phyloP scores from a whole-genome alignment of 306 rosid species.

The Quercus ilex region DNA sequence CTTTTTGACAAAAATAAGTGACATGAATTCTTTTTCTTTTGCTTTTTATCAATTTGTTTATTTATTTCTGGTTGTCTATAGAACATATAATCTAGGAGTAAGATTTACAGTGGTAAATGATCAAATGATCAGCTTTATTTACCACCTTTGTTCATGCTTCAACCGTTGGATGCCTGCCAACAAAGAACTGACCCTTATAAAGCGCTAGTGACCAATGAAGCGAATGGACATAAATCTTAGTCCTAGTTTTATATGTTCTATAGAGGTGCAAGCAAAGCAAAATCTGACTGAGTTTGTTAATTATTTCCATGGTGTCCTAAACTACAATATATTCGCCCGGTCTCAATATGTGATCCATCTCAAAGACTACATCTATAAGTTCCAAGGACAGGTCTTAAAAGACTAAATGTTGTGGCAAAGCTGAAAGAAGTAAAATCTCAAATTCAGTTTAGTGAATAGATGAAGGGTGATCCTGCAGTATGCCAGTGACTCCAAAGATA shows the following conservation, averaged over 20 bases:
- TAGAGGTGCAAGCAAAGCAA: constrained; percentile 8
- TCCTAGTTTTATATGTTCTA: too few species aligned
- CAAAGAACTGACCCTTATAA: constrained; percentile 55
- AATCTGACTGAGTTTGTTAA: constrained; percentile 52
- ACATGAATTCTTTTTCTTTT: not conserved
- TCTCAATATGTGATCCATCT: constrained; percentile 87
- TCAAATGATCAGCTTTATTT: not conserved
- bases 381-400: constrained; percentile 62
- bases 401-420: too few species aligned
- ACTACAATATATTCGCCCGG: constrained; percentile 71
- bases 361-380: constrained; percentile 63
- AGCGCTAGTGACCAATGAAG: constrained; percentile 66
- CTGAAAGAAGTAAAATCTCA: too few species aligned
- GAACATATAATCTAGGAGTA: not conserved
- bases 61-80: constrained; percentile 4
- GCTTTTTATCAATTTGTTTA: not conserved
- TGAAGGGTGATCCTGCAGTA: too few species aligned
- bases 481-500: too few species aligned
- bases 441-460: too few species aligned
- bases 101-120: not conserved
- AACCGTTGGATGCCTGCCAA: constrained; percentile 69
- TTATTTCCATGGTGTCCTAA: constrained; percentile 63
- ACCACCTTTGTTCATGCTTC: not conserved
- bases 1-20: not conserved
- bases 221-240: constrained; percentile 14